phyloP scores from a whole-genome alignment of 371 early-diverging fungal genomes.

The Mycotypha africana region DNA sequence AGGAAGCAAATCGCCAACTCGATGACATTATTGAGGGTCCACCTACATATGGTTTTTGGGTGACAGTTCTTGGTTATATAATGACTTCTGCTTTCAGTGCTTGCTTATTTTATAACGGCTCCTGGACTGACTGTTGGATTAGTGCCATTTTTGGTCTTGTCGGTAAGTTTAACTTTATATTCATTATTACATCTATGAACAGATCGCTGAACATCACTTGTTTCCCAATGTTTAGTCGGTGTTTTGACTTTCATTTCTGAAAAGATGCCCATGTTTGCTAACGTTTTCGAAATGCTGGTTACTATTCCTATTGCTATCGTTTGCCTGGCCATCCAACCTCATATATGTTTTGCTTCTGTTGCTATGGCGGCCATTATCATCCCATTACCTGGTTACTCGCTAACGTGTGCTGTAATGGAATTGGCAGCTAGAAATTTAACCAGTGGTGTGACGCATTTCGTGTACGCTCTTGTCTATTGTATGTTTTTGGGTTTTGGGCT shows the following conservation, averaged over 20 bases:
- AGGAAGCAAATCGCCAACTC: conserved; percentile 53
- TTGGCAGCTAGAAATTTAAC: conserved; percentile 75
- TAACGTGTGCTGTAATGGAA: conserved; percentile 76
- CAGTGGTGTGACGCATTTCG: conserved; percentile 72
- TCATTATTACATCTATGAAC: no score
- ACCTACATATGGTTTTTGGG: conserved; percentile 43
- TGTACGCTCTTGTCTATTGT: conserved; percentile 69
- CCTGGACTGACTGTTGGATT: conserved; percentile 58
- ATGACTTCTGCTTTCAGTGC: conserved; percentile 55
- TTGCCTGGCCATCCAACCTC: conserved; percentile 38
- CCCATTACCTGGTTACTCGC: conserved; percentile 62
- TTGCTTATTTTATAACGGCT: conserved; percentile 59
- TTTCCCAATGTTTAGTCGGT: conserved; percentile 29
- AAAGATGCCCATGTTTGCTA: conserved; percentile 54
- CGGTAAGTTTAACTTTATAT: no score
- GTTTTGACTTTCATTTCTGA: conserved; percentile 56
- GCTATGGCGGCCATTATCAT: conserved; percentile 56
- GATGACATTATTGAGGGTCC: conserved; percentile 49
- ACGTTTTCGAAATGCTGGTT: conserved; percentile 60
- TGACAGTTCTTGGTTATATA: conserved; percentile 50
- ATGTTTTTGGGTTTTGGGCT: conserved; percentile 74
- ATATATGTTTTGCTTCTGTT: conserved; percentile 55
- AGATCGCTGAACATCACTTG: background rate
- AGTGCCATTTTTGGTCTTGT: conserved; percentile 51
- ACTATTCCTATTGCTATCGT: conserved; percentile 58